Evolutionary conservation across 306 rosid species (phyloP).

Genomic region (Heteromeles arbutifolia): DNA sequence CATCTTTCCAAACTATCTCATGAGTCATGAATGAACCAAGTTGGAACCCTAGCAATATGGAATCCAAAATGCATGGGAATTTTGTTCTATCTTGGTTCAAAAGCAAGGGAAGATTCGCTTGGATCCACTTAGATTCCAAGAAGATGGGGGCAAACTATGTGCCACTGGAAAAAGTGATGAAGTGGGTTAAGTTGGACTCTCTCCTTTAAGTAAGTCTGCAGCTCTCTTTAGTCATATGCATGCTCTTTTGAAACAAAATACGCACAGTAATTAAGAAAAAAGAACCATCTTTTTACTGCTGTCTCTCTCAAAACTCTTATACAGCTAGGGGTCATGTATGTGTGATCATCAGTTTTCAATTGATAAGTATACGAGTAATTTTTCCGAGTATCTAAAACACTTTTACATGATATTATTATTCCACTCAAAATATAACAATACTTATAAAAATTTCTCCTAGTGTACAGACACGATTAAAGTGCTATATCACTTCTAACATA

Average conservation of each 20-base stretch:
- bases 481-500: not conserved
- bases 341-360: conserved; percentile 21
- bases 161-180: conserved; percentile 27
- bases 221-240: conserved; percentile 8
- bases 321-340: not conserved
- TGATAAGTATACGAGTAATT: conserved; percentile 7
- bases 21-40: not conserved
- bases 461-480: not conserved
- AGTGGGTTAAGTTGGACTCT: conserved; percentile 17
- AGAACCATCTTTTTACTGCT: not conserved
- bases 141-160: conserved; percentile 34
- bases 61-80: not conserved
- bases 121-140: conserved; percentile 51
- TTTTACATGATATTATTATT: too few species aligned
- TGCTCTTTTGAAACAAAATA: not conserved
- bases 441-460: not conserved
- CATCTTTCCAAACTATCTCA: not conserved
- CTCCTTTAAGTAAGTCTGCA: conserved; percentile 18
- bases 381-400: too few species aligned
- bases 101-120: conserved; percentile 37
- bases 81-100: conserved; percentile 1
- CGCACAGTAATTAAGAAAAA: not conserved
- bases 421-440: too few species aligned
- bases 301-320: not conserved
- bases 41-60: conserved; percentile 11